Percentiles rank a stretch among this genome's conserved stretches.
Conservation (phyloP, 148 eudicot species). For the Vaccinium darrowii region DNA sequence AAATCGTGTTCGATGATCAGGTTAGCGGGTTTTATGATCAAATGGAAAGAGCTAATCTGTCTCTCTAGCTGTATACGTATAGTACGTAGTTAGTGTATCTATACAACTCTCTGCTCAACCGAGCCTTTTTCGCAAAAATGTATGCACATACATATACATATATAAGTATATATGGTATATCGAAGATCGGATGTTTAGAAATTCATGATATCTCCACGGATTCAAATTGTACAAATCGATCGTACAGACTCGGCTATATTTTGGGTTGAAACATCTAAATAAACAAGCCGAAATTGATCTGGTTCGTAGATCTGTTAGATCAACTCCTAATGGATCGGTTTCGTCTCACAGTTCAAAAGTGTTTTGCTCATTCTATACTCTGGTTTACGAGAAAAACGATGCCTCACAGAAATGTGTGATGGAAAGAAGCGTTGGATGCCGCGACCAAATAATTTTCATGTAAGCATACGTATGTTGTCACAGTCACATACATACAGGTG, state of each 20-base stretch:
- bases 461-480: too few relatives aligned
- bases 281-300: neutral
- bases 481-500: too few relatives aligned
- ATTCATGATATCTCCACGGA: neutral
- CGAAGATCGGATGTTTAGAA: too few relatives aligned
- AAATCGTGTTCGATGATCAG: neutral
- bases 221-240: neutral
- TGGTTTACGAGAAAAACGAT: neutral
- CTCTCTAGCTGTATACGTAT: too few relatives aligned
- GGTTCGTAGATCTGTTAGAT: neutral
- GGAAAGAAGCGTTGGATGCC: too few relatives aligned
- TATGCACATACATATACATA: neutral
- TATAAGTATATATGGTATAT: neutral
- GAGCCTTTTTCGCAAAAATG: too few relatives aligned
- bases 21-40: neutral
- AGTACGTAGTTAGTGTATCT: too few relatives aligned
- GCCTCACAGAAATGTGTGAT: too few relatives aligned
- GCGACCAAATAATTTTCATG: too few relatives aligned
- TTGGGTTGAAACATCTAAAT: neutral
- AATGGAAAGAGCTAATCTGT: neutral
- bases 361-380: neutral
- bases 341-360: neutral
- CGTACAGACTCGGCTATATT: neutral
- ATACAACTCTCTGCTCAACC: too few relatives aligned
- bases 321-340: neutral